Conservation (phyloP, 768 basidiomycete species). For the Rhodotorula taiwanensis region DNA sequence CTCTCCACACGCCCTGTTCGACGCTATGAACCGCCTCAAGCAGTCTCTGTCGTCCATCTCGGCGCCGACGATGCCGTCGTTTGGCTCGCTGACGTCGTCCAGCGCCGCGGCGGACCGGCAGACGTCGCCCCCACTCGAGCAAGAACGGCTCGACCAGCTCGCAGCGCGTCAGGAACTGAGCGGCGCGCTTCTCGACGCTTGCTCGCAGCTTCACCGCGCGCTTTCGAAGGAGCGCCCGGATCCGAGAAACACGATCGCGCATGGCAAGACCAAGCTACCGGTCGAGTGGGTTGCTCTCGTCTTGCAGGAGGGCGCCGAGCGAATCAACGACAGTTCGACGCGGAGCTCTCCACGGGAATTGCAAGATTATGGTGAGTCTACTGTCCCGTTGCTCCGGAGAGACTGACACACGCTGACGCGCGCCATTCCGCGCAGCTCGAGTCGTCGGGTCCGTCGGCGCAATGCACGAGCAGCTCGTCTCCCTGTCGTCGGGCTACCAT, state of each 20-base stretch:
- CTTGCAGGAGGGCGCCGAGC: neutral
- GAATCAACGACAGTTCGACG: neutral
- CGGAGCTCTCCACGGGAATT: neutral
- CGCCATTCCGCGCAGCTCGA: neutral
- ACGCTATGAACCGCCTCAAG: slow-evolving; percentile 20
- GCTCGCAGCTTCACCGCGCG: neutral
- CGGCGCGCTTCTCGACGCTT: neutral
- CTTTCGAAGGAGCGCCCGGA: slow-evolving; percentile 2
- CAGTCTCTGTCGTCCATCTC: neutral
- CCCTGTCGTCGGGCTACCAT: neutral
- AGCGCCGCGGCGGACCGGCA: neutral
- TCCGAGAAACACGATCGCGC: neutral
- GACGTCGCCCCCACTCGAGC: neutral
- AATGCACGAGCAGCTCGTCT: neutral
- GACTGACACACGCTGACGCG: no score
- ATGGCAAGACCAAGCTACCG: neutral
- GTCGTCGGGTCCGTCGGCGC: slow-evolving; percentile 1
- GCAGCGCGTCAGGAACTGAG: neutral
- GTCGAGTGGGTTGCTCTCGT: slow-evolving; percentile 2
- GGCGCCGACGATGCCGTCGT: neutral
- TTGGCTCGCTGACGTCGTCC: neutral
- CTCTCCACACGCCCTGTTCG: neutral
- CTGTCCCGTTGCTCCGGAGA: no score
- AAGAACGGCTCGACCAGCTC: neutral
- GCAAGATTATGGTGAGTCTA: neutral